Base-by-base conservation (phyloP, 2,329 filamentous ascomycete genomes). In the Hypomyces perniciosus region DNA sequence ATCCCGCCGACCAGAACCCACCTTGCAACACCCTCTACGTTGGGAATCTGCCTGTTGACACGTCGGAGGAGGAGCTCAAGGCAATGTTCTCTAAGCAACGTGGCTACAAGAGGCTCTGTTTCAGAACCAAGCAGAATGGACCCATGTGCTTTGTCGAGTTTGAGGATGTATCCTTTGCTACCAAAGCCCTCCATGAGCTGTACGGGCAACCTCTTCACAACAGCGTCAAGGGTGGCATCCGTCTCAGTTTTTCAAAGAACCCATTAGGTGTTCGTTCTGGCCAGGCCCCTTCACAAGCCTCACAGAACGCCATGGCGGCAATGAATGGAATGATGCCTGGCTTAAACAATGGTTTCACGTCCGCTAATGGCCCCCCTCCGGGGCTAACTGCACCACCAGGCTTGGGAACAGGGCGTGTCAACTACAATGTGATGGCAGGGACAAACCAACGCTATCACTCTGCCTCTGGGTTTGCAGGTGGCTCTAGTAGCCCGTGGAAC, bases 71-170 rank as follows among this genome's bases (percentile, higher is more conserved):
- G 64, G 93, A 97, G 67, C 79, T 99, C 50, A 97, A 97, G 70
- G 83, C 86, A 26, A 80, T 96, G 63, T 99, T 99, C 65, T 90
- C 86, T 28, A 92, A 91, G 69, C 89, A 95, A 67, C 85, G 91
- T 44, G 93, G 93, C 4, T 99, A 96, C 74, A 97, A 95, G 72
- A 81, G 93, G 29, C 82, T 99, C 6, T 96, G 90, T 65, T 96
- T 96, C 76, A 82, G 92, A 33, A 95, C 90, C 48, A 97, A 97
- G 73, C 83, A 88, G 58, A 96, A 96, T 60, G 92, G 92, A 0
- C 92, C 92, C 2, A 97, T 97, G 91, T 97, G 93, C 66, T 97
- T 97, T 68, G 93, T 99, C 35, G 93, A 99, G 68, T 99, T 97
- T 60, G 92, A 97, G 62, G 91, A 96, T 61, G 79, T 95, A 8